Conservation (phyloP, 768 basidiomycete species). For the Pluteus cervinus region DNA sequence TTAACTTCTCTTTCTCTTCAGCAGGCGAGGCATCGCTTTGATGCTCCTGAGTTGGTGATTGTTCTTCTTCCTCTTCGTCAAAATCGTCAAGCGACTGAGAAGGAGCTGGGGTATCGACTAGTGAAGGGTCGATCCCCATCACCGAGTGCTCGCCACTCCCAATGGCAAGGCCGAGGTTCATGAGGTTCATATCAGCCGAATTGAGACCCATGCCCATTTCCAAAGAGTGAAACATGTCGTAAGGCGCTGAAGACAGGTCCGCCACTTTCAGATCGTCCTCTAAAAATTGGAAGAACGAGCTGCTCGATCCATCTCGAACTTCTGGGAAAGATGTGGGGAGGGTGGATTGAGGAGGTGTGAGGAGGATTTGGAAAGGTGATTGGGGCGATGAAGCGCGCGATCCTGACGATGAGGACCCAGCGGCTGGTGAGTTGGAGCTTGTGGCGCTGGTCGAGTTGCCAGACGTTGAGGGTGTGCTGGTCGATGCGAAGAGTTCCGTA, state of each 20-base stretch:
- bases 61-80: slow-evolving; percentile 2
- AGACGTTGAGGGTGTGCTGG: slow-evolving; percentile 23
- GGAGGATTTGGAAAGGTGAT: slow-evolving; percentile 34
- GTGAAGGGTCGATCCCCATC: slow-evolving; percentile 6
- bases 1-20: slow-evolving; percentile 27
- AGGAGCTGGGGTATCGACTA: slow-evolving; percentile 11
- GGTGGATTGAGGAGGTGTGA: slow-evolving; percentile 39
- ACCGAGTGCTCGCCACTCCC: not conserved
- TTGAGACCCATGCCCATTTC: slow-evolving; percentile 5
- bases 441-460: too few relatives aligned
- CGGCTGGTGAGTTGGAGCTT: slow-evolving; percentile 31
- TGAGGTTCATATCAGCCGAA: not conserved
- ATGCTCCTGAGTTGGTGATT: slow-evolving; percentile 2
- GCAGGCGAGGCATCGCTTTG: slow-evolving; percentile 12
- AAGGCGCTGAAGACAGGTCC: slow-evolving; percentile 15
- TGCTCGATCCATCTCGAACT: slow-evolving; percentile 22
- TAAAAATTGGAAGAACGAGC: slow-evolving; percentile 37
- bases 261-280: slow-evolving; percentile 38
- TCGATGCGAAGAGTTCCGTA: slow-evolving; percentile 44
- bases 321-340: slow-evolving; percentile 32
- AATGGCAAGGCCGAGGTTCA: slow-evolving; percentile 1
- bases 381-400: slow-evolving; percentile 40
- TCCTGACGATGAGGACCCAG: slow-evolving; percentile 18
- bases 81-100: slow-evolving; percentile 37
- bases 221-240: slow-evolving; percentile 9